Evolutionary conservation across 2,329 filamentous ascomycete genomes (phyloP).

Genomic region (Penicillium sp.): DNA sequence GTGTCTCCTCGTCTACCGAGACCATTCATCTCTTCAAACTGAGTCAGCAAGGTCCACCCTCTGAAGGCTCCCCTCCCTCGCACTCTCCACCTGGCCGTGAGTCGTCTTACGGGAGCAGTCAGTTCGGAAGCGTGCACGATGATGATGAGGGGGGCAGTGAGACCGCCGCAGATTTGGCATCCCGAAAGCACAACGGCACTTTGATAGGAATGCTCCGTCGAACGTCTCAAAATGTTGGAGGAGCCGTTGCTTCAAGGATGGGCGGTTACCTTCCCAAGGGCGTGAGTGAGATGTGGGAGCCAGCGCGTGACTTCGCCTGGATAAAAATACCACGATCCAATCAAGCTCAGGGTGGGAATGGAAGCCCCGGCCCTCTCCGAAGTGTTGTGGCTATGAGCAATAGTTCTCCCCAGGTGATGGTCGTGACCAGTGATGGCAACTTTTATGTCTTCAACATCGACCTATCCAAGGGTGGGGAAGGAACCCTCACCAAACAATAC

Average conservation of each 20-base stretch:
- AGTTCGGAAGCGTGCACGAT: constrained; percentile 27
- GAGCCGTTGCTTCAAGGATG: constrained; percentile 81
- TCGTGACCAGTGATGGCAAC: constrained; percentile 90
- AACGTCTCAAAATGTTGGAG: constrained; percentile 90
- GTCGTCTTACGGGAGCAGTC: constrained; percentile 26
- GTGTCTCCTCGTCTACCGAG: constrained; percentile 92
- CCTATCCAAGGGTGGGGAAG: constrained; percentile 90
- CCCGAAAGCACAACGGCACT: constrained; percentile 63
- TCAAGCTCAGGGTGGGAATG: constrained; percentile 36
- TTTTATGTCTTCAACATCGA: constrained; percentile 97
- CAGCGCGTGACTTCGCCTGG: constrained; percentile 89
- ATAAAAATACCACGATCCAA: constrained; percentile 77
- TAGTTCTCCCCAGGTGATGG: constrained; percentile 93
- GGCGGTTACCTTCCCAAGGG: constrained; percentile 90
- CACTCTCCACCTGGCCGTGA: constrained; percentile 27
- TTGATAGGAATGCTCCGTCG: constrained; percentile 89
- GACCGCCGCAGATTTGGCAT: constrained; percentile 34
- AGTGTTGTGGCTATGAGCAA: constrained; percentile 98
- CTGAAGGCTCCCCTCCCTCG: constrained; percentile 27
- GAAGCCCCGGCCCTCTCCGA: constrained; percentile 59
- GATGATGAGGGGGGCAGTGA: constrained; percentile 34
- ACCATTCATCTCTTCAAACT: constrained; percentile 96
- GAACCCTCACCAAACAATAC: constrained; percentile 84
- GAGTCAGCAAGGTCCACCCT: constrained; percentile 39
- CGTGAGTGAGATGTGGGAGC: constrained; percentile 98